Percentiles rank a stretch among this genome's conserved stretches.
Evolutionary conservation across 257 asterid genomes (phyloP).

Genomic region (Coffea canephora): DNA sequence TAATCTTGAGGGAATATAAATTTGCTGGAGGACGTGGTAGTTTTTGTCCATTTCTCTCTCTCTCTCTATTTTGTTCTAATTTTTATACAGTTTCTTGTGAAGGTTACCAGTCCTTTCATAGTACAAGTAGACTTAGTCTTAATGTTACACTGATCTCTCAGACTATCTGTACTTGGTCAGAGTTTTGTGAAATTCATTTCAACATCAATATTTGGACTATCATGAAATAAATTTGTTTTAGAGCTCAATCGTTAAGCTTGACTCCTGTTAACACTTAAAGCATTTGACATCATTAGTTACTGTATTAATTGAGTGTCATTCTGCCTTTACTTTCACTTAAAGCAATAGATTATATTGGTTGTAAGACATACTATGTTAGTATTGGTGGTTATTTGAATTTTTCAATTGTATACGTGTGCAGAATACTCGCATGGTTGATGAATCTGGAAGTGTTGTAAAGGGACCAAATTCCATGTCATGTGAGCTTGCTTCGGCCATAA

Average conservation of each 20-base stretch:
- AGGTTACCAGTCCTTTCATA: not conserved
- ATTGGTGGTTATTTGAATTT: too few relatives aligned
- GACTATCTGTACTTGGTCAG: not conserved
- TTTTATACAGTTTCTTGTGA: not conserved
- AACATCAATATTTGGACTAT: not conserved
- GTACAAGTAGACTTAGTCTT: not conserved
- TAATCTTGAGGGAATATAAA: not conserved
- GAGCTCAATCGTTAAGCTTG: not conserved
- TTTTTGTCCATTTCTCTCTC: not conserved
- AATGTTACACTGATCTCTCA: not conserved
- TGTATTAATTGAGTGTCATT: not conserved
- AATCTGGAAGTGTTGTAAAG: conserved; percentile 29
- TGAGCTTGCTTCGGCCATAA: conserved; percentile 88
- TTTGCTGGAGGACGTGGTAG: not conserved
- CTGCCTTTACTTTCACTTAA: not conserved
- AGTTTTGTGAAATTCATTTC: not conserved
- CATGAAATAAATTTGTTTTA: not conserved
- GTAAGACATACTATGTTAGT: not conserved
- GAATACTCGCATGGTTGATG: conserved; percentile 48
- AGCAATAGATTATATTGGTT: not conserved
- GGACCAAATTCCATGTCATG: conserved; percentile 55
- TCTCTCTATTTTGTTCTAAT: not conserved
- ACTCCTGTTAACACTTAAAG: not conserved
- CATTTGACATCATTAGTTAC: not conserved
- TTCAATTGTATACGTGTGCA: conserved; percentile 27